phyloP scores from a whole-genome alignment of 495 filamentous ascomycete genomes.

The Tuber indicum region DNA sequence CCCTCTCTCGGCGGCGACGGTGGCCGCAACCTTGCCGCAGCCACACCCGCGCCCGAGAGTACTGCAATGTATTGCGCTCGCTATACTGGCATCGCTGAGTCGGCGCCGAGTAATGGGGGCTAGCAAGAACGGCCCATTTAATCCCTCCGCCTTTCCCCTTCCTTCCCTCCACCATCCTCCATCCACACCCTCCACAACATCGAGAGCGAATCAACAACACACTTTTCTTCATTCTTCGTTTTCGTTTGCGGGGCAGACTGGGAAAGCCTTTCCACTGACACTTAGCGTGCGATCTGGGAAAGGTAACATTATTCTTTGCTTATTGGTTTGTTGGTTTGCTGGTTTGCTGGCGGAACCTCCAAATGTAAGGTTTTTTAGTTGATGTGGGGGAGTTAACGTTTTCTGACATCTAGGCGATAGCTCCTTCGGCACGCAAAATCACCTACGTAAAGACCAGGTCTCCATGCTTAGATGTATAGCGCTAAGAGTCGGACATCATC shows the following conservation, averaged over 20 bases:
- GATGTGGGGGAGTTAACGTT: background rate
- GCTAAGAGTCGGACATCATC: no score
- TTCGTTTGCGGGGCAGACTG: no score
- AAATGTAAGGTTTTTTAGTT: background rate
- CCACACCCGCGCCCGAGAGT: background rate
- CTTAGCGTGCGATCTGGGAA: no score
- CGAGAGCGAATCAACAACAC: background rate
- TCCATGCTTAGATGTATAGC: no score
- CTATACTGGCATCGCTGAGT: background rate
- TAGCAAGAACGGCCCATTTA: background rate
- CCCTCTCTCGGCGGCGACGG: no score
- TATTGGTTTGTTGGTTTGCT: no score
- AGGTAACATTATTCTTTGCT: no score
- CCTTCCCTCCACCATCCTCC: no score
- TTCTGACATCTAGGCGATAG: background rate
- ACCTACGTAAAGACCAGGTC: no score
- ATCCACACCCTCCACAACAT: no score
- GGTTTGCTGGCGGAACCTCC: background rate
- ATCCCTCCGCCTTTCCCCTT: background rate
- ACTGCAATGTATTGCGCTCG: background rate
- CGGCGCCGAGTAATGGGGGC: background rate
- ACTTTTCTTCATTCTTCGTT: background rate
- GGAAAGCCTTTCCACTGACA: no score
- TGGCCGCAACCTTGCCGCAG: background rate
- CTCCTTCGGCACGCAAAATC: no score